Percentiles rank a stretch among this genome's conserved stretches.
These are phyloP conservation scores for Pythium phragmiticola DNA, from an alignment of 352 stramenopile genomes.

Conservation along the genomic window DNA sequence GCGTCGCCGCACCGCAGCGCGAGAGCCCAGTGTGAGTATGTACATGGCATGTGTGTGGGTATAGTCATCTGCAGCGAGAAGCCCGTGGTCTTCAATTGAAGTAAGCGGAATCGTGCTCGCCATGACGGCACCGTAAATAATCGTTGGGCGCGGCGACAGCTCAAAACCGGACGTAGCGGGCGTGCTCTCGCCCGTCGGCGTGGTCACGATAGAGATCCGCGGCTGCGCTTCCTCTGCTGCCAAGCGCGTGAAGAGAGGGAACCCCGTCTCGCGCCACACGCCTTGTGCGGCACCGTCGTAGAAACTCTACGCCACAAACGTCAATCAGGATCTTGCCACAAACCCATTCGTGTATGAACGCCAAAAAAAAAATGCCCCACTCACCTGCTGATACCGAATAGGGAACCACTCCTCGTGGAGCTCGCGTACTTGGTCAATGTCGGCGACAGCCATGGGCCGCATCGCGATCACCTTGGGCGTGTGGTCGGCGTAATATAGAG, in stretches of 20 bases:
- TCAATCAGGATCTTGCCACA: neutral
- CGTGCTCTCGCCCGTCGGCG: constrained; percentile 15
- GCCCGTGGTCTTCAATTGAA: constrained; percentile 60
- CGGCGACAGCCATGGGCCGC: constrained; percentile 63
- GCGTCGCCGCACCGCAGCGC: constrained; percentile 75
- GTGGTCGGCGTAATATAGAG: constrained; percentile 19
- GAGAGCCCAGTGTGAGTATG: constrained; percentile 94
- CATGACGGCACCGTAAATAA: constrained; percentile 90
- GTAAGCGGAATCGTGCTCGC: constrained; percentile 83
- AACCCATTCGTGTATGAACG: neutral
- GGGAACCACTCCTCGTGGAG: constrained; percentile 98
- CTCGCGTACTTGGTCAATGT: constrained; percentile 89
- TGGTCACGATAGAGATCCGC: neutral
- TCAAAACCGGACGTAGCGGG: constrained; percentile 20
- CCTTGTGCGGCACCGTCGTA: constrained; percentile 90
- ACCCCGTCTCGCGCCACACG: constrained; percentile 85
- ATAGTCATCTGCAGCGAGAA: constrained; percentile 54
- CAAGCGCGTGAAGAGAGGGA: constrained; percentile 89
- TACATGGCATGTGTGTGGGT: constrained; percentile 92
- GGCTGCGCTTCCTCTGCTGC: constrained; percentile 56
- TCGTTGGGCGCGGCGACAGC: constrained; percentile 24
- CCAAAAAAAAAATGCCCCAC: neutral
- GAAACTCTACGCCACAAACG: constrained; percentile 61
- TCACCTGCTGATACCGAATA: constrained; percentile 92
- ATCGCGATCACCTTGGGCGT: constrained; percentile 57